Conservation (phyloP, 192 early-diverging fungal species). For the Entophlyctis luteolus region DNA sequence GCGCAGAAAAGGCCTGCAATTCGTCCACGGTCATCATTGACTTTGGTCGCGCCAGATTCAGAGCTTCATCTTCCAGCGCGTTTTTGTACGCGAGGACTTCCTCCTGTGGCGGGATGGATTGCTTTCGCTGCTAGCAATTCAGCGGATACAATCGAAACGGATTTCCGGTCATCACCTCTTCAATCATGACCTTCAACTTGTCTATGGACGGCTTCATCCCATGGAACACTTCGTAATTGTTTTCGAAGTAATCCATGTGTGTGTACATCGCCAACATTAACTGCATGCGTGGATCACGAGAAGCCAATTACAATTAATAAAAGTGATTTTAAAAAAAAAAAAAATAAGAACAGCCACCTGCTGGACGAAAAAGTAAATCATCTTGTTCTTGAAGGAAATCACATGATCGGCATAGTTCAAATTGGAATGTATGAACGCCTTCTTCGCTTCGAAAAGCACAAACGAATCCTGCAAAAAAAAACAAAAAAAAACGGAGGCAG, state of each 20-base stretch:
- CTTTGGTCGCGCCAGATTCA: constrained; percentile 18
- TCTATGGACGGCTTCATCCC: constrained; percentile 33
- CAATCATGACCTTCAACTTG: constrained; percentile 31
- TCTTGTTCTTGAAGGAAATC: constrained; percentile 51
- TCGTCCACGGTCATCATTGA: too few species aligned
- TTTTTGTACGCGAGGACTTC: constrained; percentile 23
- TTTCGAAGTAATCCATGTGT: constrained; percentile 42
- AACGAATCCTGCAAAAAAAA: constrained; percentile 52
- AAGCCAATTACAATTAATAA: not conserved
- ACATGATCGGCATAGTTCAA: constrained; percentile 55
- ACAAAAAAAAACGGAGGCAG: not conserved
- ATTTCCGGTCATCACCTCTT: constrained; percentile 14
- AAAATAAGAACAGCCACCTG: constrained; percentile 27
- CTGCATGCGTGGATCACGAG: constrained; percentile 11
- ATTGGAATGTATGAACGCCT: constrained; percentile 54
- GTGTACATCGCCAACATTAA: constrained; percentile 42
- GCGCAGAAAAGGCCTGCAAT: not conserved
- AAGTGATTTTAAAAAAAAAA: not conserved
- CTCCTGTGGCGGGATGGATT: constrained; percentile 8
- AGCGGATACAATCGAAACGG: not conserved
- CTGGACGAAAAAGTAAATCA: constrained; percentile 51
- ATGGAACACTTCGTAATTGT: constrained; percentile 28
- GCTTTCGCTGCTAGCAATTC: constrained; percentile 16
- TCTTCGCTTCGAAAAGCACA: constrained; percentile 62
- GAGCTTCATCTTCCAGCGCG: constrained; percentile 26